A percentile compares a stretch with the other conserved stretches of the same genome.
phyloP scores from a whole-genome alignment of 1,284 basidiomycete species.

The Apiotrichum veenhuisii region DNA sequence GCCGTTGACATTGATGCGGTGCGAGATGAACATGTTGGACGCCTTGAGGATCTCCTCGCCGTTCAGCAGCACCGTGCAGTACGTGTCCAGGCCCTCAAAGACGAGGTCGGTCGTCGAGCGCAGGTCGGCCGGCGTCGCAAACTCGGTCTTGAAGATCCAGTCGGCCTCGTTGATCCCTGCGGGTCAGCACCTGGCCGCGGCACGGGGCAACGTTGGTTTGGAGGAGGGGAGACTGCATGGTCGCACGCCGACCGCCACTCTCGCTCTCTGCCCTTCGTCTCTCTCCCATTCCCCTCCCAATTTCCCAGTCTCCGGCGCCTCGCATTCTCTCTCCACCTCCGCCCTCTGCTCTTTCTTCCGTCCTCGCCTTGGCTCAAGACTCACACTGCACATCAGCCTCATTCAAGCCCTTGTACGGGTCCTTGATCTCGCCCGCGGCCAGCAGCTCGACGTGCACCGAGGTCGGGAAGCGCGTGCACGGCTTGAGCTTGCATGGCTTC shows the following conservation, averaged over 20 bases:
- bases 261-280: too few species aligned
- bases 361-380: constrained; percentile 17
- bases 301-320: too few species aligned
- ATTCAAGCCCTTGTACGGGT: constrained; percentile 69
- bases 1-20: constrained; percentile 61
- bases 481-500: neutral
- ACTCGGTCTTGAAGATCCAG: constrained; percentile 75
- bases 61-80: constrained; percentile 69
- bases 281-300: too few species aligned
- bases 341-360: neutral
- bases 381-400: constrained; percentile 86
- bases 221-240: neutral
- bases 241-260: too few species aligned
- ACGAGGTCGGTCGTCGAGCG: constrained; percentile 60
- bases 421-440: constrained; percentile 65
- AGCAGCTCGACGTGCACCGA: constrained; percentile 79
- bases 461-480: constrained; percentile 58
- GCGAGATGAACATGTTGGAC: constrained; percentile 71
- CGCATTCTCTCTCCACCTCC: neutral
- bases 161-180: constrained; percentile 79
- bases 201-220: too few species aligned
- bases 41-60: constrained; percentile 59
- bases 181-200: constrained; percentile 1
- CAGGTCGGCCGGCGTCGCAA: constrained; percentile 58
- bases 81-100: constrained; percentile 85